phyloP scores from a whole-genome alignment of 73 alveolate species.

The Uronychia setigera region DNA sequence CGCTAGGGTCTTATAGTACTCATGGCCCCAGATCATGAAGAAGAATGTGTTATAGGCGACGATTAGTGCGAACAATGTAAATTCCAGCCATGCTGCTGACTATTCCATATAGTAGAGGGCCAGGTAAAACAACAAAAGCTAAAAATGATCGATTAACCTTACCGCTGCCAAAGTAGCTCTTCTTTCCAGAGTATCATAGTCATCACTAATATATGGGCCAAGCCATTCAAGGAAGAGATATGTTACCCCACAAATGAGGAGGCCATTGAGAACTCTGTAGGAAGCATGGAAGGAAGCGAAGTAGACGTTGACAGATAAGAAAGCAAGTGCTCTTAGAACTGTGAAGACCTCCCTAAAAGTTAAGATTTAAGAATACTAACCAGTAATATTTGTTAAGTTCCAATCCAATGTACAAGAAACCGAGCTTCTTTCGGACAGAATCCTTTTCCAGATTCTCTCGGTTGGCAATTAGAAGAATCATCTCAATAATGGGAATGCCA shows the following conservation, averaged over 20 bases:
- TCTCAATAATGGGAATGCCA: background rate
- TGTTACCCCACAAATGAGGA: background rate
- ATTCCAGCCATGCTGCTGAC: no score
- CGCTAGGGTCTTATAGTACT: no score
- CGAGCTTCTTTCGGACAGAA: background rate
- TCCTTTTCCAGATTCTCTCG: background rate
- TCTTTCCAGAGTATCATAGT: no score
- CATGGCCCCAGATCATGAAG: no score
- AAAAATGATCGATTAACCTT: no score
- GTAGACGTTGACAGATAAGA: background rate
- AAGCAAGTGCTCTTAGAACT: background rate
- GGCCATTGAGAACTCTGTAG: background rate
- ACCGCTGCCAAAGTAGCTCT: no score
- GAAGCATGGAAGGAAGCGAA: background rate
- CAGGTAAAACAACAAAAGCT: no score
- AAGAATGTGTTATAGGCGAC: no score
- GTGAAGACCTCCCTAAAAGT: background rate
- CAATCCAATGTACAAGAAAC: background rate
- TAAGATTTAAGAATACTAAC: background rate
- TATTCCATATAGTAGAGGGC: no score
- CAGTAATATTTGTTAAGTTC: background rate
- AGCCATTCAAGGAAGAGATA: no score
- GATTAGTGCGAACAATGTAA: no score
- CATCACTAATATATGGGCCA: no score
- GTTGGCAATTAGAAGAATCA: background rate